Conservation (phyloP, 352 stramenopile genomes). For the Phytophthora boehmeriae region DNA sequence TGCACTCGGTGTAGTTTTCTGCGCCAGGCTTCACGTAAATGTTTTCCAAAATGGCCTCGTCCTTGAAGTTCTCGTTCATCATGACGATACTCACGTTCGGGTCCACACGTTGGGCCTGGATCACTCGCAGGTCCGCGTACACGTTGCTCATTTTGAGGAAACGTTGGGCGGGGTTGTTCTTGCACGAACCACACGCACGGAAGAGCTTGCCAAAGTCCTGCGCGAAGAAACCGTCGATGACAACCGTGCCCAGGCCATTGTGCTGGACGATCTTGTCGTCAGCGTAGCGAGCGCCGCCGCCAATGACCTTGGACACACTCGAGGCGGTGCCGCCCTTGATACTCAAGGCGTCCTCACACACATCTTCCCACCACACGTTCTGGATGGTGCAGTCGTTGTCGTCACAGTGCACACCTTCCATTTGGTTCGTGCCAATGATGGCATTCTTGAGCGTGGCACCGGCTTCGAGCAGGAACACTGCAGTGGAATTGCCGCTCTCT, state of each 20-base stretch:
- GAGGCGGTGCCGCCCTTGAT: slow-evolving; percentile 46
- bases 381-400: slow-evolving; percentile 25
- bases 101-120: slow-evolving; percentile 39
- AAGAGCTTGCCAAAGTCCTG: slow-evolving; percentile 28
- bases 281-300: slow-evolving; percentile 47
- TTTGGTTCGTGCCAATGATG: slow-evolving; percentile 64
- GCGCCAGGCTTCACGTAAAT: slow-evolving; percentile 33
- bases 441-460: slow-evolving; percentile 58
- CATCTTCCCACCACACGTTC: slow-evolving; percentile 36
- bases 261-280: slow-evolving; percentile 64
- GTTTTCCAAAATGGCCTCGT: slow-evolving; percentile 42
- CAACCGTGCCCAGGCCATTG: slow-evolving; percentile 36
- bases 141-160: slow-evolving; percentile 47
- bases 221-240: slow-evolving; percentile 30
- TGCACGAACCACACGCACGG: slow-evolving; percentile 28
- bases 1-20: slow-evolving; percentile 24
- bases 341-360: slow-evolving; percentile 41
- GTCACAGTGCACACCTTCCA: slow-evolving; percentile 32
- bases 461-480: slow-evolving; percentile 50
- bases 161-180: slow-evolving; percentile 40
- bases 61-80: slow-evolving; percentile 47
- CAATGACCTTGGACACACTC: slow-evolving; percentile 39
- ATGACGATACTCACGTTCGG: slow-evolving; percentile 52
- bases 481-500: slow-evolving; percentile 29
- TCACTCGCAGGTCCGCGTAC: slow-evolving; percentile 37